Evolutionary conservation across 768 basidiomycete genomes (phyloP).

Genomic region (Tulasnella sp.): DNA sequence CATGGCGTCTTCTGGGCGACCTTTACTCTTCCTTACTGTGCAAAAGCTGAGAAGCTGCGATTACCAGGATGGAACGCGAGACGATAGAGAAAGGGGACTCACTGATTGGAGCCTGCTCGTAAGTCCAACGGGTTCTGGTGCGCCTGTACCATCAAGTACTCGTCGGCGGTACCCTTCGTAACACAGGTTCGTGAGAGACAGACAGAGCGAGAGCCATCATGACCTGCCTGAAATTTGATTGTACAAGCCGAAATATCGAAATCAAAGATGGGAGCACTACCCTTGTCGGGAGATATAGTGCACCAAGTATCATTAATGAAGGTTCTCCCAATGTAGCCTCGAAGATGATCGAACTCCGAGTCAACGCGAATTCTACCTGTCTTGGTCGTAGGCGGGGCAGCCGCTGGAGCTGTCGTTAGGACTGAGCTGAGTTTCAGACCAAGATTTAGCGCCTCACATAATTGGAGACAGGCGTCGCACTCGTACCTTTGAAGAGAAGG

Average conservation of each 20-base stretch:
- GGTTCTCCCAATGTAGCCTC: background rate
- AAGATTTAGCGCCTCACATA: background rate
- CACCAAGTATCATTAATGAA: background rate
- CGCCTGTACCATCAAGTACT: background rate
- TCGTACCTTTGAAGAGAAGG: background rate
- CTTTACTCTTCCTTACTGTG: background rate
- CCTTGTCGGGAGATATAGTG: background rate
- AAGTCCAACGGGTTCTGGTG: background rate
- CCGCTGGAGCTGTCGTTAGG: background rate
- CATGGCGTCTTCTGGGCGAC: background rate
- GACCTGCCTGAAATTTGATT: background rate
- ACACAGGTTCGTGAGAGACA: background rate
- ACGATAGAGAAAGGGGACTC: background rate
- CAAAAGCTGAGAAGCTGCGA: background rate
- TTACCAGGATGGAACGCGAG: background rate
- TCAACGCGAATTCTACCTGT: background rate
- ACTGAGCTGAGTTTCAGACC: background rate
- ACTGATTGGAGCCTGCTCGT: background rate
- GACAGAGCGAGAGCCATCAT: background rate
- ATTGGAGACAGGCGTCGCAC: background rate
- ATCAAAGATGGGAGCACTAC: background rate
- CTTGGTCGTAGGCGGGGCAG: background rate
- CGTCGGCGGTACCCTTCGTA: background rate
- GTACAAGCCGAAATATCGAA: background rate
- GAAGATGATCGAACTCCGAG: background rate